Conservation (phyloP, 306 rosid species). For the Fagus crenata region DNA sequence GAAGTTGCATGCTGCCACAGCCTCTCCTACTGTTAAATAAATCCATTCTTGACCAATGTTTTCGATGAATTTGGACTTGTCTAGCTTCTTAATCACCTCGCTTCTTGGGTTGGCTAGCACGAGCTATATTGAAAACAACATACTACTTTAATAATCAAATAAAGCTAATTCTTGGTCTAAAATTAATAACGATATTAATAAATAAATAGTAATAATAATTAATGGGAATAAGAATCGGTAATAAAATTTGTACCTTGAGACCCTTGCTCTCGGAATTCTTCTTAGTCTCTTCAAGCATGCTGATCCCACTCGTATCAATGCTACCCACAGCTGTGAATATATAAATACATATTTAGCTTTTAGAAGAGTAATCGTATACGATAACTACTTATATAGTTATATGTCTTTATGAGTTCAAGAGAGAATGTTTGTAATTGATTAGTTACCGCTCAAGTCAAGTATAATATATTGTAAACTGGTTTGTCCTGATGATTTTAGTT, state of each 20-base stretch:
- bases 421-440: not conserved
- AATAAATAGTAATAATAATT: no score
- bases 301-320: conserved; percentile 97
- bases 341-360: not conserved
- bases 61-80: conserved; percentile 65
- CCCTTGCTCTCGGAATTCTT: conserved; percentile 77
- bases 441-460: conserved; percentile 72
- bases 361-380: not conserved
- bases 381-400: no score
- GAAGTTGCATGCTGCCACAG: conserved; percentile 81
- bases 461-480: conserved; percentile 71
- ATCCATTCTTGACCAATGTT: conserved; percentile 76
- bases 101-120: conserved; percentile 81
- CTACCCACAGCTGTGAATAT: conserved; percentile 74
- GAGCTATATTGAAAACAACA: conserved; percentile 42
- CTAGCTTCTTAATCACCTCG: conserved; percentile 92
- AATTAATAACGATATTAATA: not conserved
- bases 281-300: conserved; percentile 90
- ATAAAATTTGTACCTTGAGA: conserved; percentile 48
- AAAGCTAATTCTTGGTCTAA: not conserved
- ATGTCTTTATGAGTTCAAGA: conserved; percentile 12
- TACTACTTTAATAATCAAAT: conserved; percentile 2
- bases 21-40: conserved; percentile 77
- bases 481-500: conserved; percentile 61
- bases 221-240: not conserved